Percentiles rank a stretch among this genome's conserved stretches.
Conservation (phyloP, 2,329 filamentous ascomycete genomes). For the Salinomyces thailandicus region DNA sequence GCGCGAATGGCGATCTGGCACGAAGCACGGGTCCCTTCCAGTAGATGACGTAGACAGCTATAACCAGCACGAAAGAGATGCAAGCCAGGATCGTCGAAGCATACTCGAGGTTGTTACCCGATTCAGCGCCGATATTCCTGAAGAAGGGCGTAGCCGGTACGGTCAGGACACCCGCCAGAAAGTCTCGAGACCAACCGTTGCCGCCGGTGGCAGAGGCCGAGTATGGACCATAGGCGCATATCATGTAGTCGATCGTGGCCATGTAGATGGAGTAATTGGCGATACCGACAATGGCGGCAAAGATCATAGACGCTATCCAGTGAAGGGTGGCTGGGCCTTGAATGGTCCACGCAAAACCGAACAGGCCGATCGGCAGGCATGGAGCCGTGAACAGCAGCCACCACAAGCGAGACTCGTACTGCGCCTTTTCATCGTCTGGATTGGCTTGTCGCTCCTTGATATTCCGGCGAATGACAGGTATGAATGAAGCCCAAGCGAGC, state of each 20-base stretch:
- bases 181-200: conserved; percentile 65
- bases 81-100: conserved; percentile 47
- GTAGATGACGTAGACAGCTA: conserved; percentile 48
- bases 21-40: conserved; percentile 46
- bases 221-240: conserved; percentile 63
- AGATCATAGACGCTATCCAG: conserved; percentile 62
- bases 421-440: conserved; percentile 43
- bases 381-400: conserved; percentile 56
- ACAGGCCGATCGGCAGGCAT: conserved; percentile 56
- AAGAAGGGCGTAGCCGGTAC: conserved; percentile 56
- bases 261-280: conserved; percentile 56
- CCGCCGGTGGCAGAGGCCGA: conserved; percentile 66
- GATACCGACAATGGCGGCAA: conserved; percentile 57
- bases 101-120: conserved; percentile 39
- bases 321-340: conserved; percentile 50
- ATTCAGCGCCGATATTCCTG: conserved; percentile 27
- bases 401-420: conserved; percentile 57
- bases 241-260: conserved; percentile 70
- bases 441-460: conserved; percentile 35
- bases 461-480: conserved; percentile 46
- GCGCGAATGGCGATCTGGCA: conserved; percentile 42
- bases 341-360: conserved; percentile 64
- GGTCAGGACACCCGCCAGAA: conserved; percentile 62
- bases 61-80: conserved; percentile 41
- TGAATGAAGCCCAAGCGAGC: conserved; percentile 52